Percentiles rank a stretch among this genome's conserved stretches.
Evolutionary conservation across 2,329 filamentous ascomycete genomes (phyloP).

Genomic region (Orbilia javanica): DNA sequence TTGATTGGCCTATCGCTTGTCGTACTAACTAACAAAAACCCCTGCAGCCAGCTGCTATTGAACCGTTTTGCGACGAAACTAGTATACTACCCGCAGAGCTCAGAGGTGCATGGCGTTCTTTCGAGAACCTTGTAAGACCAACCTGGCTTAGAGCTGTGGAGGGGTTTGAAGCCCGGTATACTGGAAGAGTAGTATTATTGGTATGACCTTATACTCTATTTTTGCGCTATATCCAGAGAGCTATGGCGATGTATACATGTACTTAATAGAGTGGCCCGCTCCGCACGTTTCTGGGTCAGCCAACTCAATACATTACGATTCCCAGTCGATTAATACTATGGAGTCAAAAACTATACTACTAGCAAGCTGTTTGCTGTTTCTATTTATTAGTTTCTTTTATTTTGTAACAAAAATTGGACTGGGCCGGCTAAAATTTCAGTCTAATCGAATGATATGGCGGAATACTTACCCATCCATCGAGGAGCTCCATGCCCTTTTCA

Average conservation of each 20-base stretch:
- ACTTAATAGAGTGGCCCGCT: not conserved
- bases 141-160: not conserved
- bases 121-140: not conserved
- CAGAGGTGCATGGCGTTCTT: not conserved
- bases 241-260: no score
- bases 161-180: not conserved
- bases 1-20: not conserved
- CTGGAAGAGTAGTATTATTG: not conserved
- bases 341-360: not conserved
- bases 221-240: no score
- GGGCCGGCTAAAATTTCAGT: not conserved
- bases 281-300: no score
- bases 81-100: not conserved
- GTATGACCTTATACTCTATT: not conserved
- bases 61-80: not conserved
- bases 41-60: not conserved
- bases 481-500: slow-evolving; percentile 46
- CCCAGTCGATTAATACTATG: not conserved
- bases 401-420: not conserved
- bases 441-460: slow-evolving; percentile 34
- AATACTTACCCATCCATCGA: slow-evolving; percentile 52
- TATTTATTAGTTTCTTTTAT: not conserved
- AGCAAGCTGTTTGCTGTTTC: not conserved
- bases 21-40: not conserved
- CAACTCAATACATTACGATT: not conserved